Conservation (phyloP, 2,329 filamentous ascomycete species). For the Trichophyton equinum region DNA sequence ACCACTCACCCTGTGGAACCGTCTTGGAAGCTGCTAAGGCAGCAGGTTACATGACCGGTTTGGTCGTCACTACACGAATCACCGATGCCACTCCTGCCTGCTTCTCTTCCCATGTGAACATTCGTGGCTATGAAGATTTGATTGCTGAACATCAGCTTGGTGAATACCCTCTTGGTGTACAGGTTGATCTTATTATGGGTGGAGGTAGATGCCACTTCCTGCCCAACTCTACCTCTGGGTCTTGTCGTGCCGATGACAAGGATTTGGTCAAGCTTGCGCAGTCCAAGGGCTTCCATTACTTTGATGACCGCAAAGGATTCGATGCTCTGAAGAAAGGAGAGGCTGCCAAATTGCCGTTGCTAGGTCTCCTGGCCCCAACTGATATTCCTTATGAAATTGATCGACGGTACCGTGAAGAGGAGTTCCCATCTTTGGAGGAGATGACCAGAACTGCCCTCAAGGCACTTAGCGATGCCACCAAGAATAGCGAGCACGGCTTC, state of each 20-base stretch:
- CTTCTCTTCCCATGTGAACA: slow-evolving; percentile 78
- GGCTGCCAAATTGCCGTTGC: slow-evolving; percentile 59
- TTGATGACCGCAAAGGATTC: slow-evolving; percentile 60
- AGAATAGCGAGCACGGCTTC: slow-evolving; percentile 78
- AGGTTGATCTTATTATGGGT: slow-evolving; percentile 85
- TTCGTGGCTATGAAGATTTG: slow-evolving; percentile 68
- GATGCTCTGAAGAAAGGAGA: slow-evolving; percentile 57
- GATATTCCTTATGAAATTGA: slow-evolving; percentile 94
- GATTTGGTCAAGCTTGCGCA: slow-evolving; percentile 63
- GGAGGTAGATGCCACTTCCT: slow-evolving; percentile 90
- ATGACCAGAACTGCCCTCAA: slow-evolving; percentile 80
- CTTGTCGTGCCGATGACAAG: slow-evolving; percentile 67
- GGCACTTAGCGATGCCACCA: slow-evolving; percentile 67
- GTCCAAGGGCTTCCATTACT: slow-evolving; percentile 69
- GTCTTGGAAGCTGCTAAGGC: slow-evolving; percentile 87
- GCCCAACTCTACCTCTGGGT: slow-evolving; percentile 64
- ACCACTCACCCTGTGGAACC: slow-evolving; percentile 78
- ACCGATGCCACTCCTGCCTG: slow-evolving; percentile 95
- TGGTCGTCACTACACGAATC: slow-evolving; percentile 89
- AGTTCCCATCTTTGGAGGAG: slow-evolving; percentile 84
- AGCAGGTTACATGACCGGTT: slow-evolving; percentile 79
- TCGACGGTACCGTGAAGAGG: slow-evolving; percentile 60
- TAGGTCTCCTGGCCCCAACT: slow-evolving; percentile 69
- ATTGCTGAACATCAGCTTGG: slow-evolving; percentile 91
- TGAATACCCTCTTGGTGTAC: slow-evolving; percentile 69